Evolutionary conservation across 2,329 filamentous ascomycete genomes (phyloP).

Genomic region (Fonsecaea pedrosoi): DNA sequence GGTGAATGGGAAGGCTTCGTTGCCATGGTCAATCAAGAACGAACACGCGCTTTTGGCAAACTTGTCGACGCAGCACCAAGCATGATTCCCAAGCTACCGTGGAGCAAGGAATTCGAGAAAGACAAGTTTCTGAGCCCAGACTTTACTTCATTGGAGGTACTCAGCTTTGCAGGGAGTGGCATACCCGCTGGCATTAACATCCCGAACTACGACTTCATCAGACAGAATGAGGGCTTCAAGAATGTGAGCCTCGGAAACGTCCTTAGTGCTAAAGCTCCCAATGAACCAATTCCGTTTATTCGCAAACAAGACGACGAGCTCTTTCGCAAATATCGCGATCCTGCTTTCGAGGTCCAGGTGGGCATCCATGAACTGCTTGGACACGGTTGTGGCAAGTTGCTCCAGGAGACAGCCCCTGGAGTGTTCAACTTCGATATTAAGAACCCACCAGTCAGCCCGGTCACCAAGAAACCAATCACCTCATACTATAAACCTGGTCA

Average conservation of each 20-base stretch:
- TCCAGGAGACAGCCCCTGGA: conserved; percentile 84
- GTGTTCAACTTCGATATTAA: conserved; percentile 86
- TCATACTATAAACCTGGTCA: conserved; percentile 95
- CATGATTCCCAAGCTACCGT: conserved; percentile 89
- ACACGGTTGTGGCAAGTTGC: conserved; percentile 90
- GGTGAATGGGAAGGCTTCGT: conserved; percentile 88
- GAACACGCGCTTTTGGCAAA: conserved; percentile 84
- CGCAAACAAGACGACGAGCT: conserved; percentile 75
- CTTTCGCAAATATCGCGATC: conserved; percentile 82
- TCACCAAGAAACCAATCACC: conserved; percentile 76
- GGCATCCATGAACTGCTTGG: conserved; percentile 89
- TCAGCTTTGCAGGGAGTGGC: conserved; percentile 75
- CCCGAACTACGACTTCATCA: conserved; percentile 65
- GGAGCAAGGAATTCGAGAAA: conserved; percentile 89
- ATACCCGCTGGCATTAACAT: conserved; percentile 66
- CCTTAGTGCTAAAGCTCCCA: conserved; percentile 84
- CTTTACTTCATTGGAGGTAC: conserved; percentile 91
- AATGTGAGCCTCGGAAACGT: conserved; percentile 89
- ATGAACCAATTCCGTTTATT: conserved; percentile 93
- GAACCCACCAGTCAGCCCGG: conserved; percentile 80
- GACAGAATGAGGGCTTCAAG: conserved; percentile 70
- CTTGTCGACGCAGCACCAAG: conserved; percentile 80
- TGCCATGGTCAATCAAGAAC: conserved; percentile 81
- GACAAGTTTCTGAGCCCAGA: conserved; percentile 94
- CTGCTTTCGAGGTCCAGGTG: conserved; percentile 93